Base-by-base conservation (phyloP, 208 protist genomes). In the Phytomonas sp. region DNA sequence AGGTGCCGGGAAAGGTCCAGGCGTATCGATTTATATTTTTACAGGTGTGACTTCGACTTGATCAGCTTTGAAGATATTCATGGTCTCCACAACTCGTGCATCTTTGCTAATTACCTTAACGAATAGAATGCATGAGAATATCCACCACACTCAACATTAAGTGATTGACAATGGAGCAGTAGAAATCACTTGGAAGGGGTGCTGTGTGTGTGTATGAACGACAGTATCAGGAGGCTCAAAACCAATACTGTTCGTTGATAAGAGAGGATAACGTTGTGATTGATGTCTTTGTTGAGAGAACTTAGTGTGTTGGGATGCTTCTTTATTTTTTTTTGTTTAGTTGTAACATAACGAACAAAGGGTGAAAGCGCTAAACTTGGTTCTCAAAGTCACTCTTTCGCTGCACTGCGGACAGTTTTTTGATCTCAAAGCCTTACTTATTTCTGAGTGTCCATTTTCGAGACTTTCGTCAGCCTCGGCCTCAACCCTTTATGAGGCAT, bases 41-140 rank as follows among this genome's bases (percentile, higher is more conserved):
- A 82, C 10, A 36, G 66, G 0, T 90, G 88, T 65, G 80, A 90
- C 69, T 88, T 93, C 67, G 88, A 93, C 67, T 64, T 93, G 63
- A 61, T 70, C 31, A 79, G 83, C 60, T 93, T 93, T 69, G 75
- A 83, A 29, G 79, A 77, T 52, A 82, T 81, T 71, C 66, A 70
- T 60, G 67, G 67, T 8, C 40, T 88, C 16, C 72, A 52, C 45
- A 42, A 71, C 34, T 37, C 75, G 26, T 59, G 67, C 23, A 29
- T 60, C 0, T 92, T 92, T 75, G 31, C 64, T 29, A 23, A 77
- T 23, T 92, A 83, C 72, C 70, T 60, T 64, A 92, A 92, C 77
- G 45, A 26, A 19, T 2, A 56, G 23, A 56, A 56, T 6, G 19
- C 45, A 56, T 56, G 26, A 11, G 26, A 56, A 26, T 56, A 56